Conservation (phyloP, 2,329 filamentous ascomycete genomes). For the Trichoderma koningiopsis region DNA sequence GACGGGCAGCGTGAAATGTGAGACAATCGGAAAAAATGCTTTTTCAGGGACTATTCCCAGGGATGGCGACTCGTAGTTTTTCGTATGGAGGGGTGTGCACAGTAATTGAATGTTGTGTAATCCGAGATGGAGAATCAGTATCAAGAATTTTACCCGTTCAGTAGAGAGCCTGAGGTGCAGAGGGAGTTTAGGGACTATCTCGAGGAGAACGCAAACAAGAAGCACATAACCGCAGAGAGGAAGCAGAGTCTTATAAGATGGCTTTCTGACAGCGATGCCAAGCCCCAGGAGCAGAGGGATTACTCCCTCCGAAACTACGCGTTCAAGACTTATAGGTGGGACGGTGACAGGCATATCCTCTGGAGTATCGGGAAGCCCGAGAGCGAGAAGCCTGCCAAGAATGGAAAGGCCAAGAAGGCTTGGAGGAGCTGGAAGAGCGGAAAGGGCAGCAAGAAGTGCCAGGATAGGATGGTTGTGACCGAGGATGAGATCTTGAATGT, state of each 20-base stretch:
- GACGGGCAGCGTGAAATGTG: background rate
- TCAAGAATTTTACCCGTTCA: slow-evolving; percentile 1
- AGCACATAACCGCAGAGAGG: background rate
- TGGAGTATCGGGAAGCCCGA: background rate
- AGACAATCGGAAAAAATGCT: background rate
- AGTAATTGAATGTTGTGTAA: background rate
- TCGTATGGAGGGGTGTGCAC: too few species aligned
- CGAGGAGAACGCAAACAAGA: background rate
- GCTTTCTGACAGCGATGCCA: background rate
- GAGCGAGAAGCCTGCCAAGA: background rate
- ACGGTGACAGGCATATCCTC: slow-evolving; percentile 2
- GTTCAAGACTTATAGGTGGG: slow-evolving; percentile 26
- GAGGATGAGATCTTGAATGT: slow-evolving; percentile 24
- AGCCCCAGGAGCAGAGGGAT: slow-evolving; percentile 20
- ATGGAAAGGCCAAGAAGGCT: background rate
- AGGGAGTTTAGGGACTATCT: background rate
- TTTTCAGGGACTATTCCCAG: background rate
- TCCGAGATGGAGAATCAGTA: background rate
- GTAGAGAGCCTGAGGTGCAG: background rate
- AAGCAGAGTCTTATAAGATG: background rate
- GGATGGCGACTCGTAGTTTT: background rate
- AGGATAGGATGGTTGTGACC: slow-evolving; percentile 16
- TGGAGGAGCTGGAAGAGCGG: background rate
- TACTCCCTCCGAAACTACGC: slow-evolving; percentile 28
- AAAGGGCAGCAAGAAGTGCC: background rate